A percentile compares a stretch with the other conserved stretches of the same genome.
Evolutionary conservation across 208 protist genomes (phyloP).

Genomic region (Porcisia deanei): DNA sequence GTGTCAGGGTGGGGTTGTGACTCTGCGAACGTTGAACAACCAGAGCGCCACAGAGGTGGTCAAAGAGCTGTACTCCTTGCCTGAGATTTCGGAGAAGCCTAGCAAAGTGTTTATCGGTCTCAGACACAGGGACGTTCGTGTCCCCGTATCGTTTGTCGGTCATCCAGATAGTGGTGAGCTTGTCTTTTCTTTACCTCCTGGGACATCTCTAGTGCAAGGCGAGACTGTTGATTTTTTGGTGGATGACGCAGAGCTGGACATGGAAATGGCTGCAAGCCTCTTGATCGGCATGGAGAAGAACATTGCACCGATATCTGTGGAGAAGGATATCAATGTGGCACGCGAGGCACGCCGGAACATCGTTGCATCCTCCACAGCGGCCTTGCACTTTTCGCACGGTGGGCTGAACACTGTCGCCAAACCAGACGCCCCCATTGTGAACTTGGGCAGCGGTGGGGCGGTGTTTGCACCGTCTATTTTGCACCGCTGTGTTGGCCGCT

Average conservation of each 20-base stretch:
- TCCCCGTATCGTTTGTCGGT: slow-evolving; percentile 77
- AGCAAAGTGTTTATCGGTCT: slow-evolving; percentile 76
- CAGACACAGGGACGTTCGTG: slow-evolving; percentile 39
- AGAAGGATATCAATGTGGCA: slow-evolving; percentile 78
- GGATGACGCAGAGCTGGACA: slow-evolving; percentile 84
- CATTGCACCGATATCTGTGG: slow-evolving; percentile 45
- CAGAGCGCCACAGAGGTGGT: slow-evolving; percentile 65
- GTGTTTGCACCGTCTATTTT: slow-evolving; percentile 71
- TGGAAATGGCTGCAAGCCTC: slow-evolving; percentile 65
- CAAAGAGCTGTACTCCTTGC: slow-evolving; percentile 50
- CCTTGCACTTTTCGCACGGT: slow-evolving; percentile 84
- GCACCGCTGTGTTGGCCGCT: slow-evolving; percentile 73
- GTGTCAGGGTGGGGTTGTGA: slow-evolving; percentile 46
- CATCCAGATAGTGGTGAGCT: slow-evolving; percentile 55
- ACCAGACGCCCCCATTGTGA: slow-evolving; percentile 62
- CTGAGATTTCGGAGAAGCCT: slow-evolving; percentile 59
- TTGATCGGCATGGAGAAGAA: slow-evolving; percentile 63
- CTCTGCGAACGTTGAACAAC: slow-evolving; percentile 44
- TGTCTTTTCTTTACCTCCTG: slow-evolving; percentile 40
- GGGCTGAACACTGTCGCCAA: slow-evolving; percentile 72
- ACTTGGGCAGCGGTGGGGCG: slow-evolving; percentile 50
- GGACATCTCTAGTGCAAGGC: slow-evolving; percentile 26
- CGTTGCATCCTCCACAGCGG: slow-evolving; percentile 64
- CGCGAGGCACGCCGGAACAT: slow-evolving; percentile 72
- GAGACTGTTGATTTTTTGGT: slow-evolving; percentile 69